These are phyloP conservation scores for Sporothrix brunneoviolacea DNA, from an alignment of 2,329 filamentous ascomycete species.

Conservation along the genomic window DNA sequence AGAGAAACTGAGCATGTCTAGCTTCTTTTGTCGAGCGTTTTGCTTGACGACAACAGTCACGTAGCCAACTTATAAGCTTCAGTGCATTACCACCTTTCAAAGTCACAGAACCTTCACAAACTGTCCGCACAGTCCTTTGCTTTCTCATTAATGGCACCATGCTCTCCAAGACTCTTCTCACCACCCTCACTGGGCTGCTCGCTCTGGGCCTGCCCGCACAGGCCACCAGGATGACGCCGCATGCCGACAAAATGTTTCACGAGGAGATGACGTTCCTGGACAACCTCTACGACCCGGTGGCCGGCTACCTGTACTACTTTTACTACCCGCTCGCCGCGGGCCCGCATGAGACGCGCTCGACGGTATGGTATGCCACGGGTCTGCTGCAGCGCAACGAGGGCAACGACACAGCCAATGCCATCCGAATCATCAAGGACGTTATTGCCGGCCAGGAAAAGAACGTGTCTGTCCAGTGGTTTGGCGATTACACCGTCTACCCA, in stretches of 20 bases:
- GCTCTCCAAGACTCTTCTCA: background rate
- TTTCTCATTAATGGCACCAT: too few species aligned
- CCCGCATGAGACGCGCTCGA: conserved; percentile 52
- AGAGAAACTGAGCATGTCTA: too few species aligned
- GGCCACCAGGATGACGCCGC: background rate
- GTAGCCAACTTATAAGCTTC: too few species aligned
- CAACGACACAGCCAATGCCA: conserved; percentile 12
- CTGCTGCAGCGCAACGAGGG: conserved; percentile 48
- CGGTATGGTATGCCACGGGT: conserved; percentile 53
- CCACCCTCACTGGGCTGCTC: background rate
- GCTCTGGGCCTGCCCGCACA: background rate
- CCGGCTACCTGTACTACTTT: conserved; percentile 48
- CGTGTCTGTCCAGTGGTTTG: conserved; percentile 43
- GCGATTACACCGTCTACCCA: conserved; percentile 46
- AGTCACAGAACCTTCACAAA: too few species aligned
- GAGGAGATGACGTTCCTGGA: conserved; percentile 52
- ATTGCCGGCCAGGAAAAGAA: conserved; percentile 47
- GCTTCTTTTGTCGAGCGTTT: too few species aligned
- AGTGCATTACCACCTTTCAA: too few species aligned
- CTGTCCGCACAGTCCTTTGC: too few species aligned
- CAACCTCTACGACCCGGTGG: conserved; percentile 43
- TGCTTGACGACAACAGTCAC: too few species aligned
- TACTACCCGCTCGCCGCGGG: conserved; percentile 36
- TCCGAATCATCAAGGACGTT: conserved; percentile 34
- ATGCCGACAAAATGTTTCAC: conserved; percentile 32